Base-by-base conservation (phyloP, 768 basidiomycete genomes). In the Hypholoma fasciculare region DNA sequence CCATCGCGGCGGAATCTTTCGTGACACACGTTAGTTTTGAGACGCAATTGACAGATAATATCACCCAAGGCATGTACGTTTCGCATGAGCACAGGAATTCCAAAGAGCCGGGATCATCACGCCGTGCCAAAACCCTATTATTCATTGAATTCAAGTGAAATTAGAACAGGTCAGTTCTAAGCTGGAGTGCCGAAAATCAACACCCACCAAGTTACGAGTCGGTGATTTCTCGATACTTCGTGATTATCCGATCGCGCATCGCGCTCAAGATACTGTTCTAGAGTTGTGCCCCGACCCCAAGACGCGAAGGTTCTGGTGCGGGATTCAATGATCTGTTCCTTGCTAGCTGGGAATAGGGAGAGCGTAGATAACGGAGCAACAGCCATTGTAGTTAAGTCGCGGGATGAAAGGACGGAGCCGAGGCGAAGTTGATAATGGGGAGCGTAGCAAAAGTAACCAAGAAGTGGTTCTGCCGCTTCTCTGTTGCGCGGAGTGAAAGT, bases 1-100 rank as follows among this genome's bases (percentile, higher is more conserved):
- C 59, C 75, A 69, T 61, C 38, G 20, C 53, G 43, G 43, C 52
- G 52, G 44, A 60, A 62, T 20, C 54, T 58, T 55, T 36, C 12
- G 11, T 54, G 52, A n/a, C 37, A 12, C 34, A 17, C 4, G 26
- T n/a, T 53, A 30, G 36, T 49, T 14, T 52, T 34, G n/a, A 3
- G 43, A 11, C 8, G 30, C 12, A 34, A 53, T 19, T 42, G 4
- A 34, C 9, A 34, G 11, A 34, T 23, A 52, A 7, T 38, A 50
- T 20, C 38, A 20, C 17, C 4, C 0, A 23, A 58, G 44, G 47
- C 40, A n/a, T 30, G 23, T 55, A 88, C 87, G 83, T 87, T 72
- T 85, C 81, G 63, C 85, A 87, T 17, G 85, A 78, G 63, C 80
- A 86, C 64, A 82, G 67, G 64, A 86, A 87, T 51, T 84, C 76